These are phyloP conservation scores for Cornus suecica DNA, from an alignment of 148 eudicot species.

Conservation along the genomic window DNA sequence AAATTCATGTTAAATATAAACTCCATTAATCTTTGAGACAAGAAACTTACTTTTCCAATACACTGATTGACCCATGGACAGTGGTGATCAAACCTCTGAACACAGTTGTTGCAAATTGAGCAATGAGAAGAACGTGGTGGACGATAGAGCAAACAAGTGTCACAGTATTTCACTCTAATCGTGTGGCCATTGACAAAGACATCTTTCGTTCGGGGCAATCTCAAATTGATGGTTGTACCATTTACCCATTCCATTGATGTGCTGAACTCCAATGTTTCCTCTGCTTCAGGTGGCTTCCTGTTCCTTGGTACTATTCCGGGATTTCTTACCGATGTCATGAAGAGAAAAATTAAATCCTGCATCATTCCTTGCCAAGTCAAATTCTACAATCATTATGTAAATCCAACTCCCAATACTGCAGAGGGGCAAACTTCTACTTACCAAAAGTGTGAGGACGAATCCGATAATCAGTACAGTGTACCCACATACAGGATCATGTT, in stretches of 20 bases:
- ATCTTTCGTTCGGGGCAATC: conserved; percentile 71
- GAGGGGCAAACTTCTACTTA: conserved; percentile 29
- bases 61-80: conserved; percentile 99
- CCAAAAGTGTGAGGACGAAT: conserved; percentile 58
- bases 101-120: conserved; percentile 91
- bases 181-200: conserved; percentile 59
- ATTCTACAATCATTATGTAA: neutral
- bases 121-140: conserved; percentile 94
- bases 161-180: conserved; percentile 76
- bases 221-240: conserved; percentile 34
- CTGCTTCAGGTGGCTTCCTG: conserved; percentile 39
- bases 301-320: conserved; percentile 89
- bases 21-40: neutral
- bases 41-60: conserved; percentile 71
- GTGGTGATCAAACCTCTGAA: conserved; percentile 89
- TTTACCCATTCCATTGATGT: conserved; percentile 53
- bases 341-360: conserved; percentile 72
- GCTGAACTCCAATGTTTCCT: conserved; percentile 24
- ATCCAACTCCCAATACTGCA: conserved; percentile 1
- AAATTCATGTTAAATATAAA: neutral
- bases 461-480: conserved; percentile 49
- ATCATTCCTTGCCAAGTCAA: neutral
- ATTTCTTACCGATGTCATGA: conserved; percentile 63
- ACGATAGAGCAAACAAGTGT: conserved; percentile 79
- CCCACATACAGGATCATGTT: conserved; percentile 49